phyloP scores from a whole-genome alignment of 1,284 basidiomycete species.

The Cerrena zonata region DNA sequence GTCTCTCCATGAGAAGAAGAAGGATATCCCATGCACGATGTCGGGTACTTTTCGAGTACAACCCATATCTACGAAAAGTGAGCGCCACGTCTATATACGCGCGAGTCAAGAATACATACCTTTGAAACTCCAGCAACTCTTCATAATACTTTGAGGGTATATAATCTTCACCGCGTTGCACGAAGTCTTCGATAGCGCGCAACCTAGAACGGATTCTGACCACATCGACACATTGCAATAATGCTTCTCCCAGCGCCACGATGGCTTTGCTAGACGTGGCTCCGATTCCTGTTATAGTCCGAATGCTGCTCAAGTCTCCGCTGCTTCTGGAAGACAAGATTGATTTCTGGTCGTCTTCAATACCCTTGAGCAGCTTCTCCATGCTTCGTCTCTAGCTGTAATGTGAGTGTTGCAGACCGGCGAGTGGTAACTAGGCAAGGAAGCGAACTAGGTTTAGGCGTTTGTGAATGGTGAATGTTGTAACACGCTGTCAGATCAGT shows the following conservation, averaged over 20 bases:
- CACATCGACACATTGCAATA: background rate
- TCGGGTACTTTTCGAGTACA: slow-evolving; percentile 2
- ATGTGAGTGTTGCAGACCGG: too few relatives aligned
- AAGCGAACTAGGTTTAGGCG: too few relatives aligned
- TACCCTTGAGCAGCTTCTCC: slow-evolving; percentile 1
- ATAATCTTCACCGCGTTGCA: background rate
- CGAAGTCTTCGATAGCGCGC: background rate
- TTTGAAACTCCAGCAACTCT: slow-evolving; percentile 5
- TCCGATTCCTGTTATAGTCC: background rate
- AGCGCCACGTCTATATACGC: background rate
- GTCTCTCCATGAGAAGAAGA: slow-evolving; percentile 1
- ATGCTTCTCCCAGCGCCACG: background rate
- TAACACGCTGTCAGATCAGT: too few relatives aligned
- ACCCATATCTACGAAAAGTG: background rate
- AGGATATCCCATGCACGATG: slow-evolving; percentile 4
- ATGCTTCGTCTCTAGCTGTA: too few relatives aligned
- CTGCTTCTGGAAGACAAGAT: background rate
- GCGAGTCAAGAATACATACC: slow-evolving; percentile 1
- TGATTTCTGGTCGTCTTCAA: slow-evolving; percentile 1
- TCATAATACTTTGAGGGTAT: background rate
- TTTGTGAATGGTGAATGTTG: too few relatives aligned
- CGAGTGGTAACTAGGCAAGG: too few relatives aligned
- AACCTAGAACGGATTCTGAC: background rate
- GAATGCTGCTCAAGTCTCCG: background rate
- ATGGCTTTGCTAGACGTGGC: background rate